Evolutionary conservation across 768 basidiomycete genomes (phyloP), one percentile per base, ranked within the genome.

Genomic region (Cyclocybe aegerita): DNA sequence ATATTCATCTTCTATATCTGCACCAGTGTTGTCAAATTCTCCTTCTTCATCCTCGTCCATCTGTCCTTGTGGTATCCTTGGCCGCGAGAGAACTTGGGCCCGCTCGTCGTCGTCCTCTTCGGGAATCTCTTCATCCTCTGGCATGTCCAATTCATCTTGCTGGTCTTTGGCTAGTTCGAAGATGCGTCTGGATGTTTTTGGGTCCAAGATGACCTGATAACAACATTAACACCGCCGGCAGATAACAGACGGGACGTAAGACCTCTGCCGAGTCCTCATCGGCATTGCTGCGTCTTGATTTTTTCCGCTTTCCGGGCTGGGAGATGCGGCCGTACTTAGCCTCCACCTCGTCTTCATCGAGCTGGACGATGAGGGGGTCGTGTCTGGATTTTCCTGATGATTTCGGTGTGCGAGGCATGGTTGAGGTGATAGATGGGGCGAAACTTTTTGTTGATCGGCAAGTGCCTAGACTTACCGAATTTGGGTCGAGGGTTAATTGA

Each of bases 141-240:
- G 72, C 58, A 82, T 77, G 47, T 83, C 83, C 3, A 95, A 69
- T 63, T 98, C 94, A 65, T 93, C 87, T 69, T 98, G 94, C 68
- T 99, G 96, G 59, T 90, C 87, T 63, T 82, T 79, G 11, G 96
- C 96, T 48, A 99, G 82, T 65, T 94, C 89, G 57, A 99, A 88
- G 43, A 99, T 97, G 59, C 83, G 86, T 52, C 79, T 77, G 0
- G 93, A 96, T 5, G 86, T 88, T 69, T 88, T 91, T 2, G 86
- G 79, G 63, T 93, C 90, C 53, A 94, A 66, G 14, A 84, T 81
- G 39, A 72, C 75, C 92, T 95, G 54, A 39, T 47, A 36, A 55
- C 35, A 53, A 7, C 47, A 32, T 50, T 45, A 42, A 59, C 39
- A 56, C 35, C 23, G 37, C 37, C n/a, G 36, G 11, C 32, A 50